These are phyloP conservation scores for Tricholomella constricta DNA, from an alignment of 768 basidiomycete species.

Conservation along the genomic window DNA sequence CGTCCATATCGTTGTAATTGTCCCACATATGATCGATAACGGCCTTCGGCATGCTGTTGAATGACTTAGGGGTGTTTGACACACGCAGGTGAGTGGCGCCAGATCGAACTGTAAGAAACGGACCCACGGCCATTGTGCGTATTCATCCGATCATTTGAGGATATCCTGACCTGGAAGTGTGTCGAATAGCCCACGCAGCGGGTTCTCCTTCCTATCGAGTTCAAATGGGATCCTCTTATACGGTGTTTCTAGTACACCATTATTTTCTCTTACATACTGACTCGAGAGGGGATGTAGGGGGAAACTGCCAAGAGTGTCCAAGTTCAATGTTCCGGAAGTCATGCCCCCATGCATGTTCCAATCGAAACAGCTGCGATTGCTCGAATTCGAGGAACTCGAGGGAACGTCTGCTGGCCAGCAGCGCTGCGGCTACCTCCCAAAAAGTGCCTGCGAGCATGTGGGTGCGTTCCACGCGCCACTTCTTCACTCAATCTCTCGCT, in stretches of 20 bases:
- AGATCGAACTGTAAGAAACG: constrained; percentile 70
- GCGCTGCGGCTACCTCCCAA: constrained; percentile 48
- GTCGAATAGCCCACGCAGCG: constrained; percentile 76
- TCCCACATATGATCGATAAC: not conserved
- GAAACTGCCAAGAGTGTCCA: constrained; percentile 94
- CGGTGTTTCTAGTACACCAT: constrained; percentile 41
- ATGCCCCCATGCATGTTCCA: too few species aligned
- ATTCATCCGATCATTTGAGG: not conserved
- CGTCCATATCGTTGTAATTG: constrained; percentile 15
- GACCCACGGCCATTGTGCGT: constrained; percentile 75
- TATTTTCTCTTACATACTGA: not conserved
- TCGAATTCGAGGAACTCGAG: constrained; percentile 46
- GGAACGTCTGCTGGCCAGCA: constrained; percentile 45
- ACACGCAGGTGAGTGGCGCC: constrained; percentile 82
- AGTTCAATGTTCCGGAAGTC: too few species aligned
- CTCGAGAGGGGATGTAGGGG: constrained; percentile 46
- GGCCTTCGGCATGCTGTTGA: constrained; percentile 68
- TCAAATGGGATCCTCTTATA: constrained; percentile 80
- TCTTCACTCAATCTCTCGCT: not conserved
- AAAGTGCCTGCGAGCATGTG: constrained; percentile 41
- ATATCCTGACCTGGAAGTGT: constrained; percentile 2
- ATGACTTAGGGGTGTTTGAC: constrained; percentile 86
- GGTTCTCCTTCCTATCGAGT: constrained; percentile 82
- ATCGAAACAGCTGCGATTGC: too few species aligned
- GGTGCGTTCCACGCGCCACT: constrained; percentile 31